Base-by-base conservation (phyloP, 2,329 filamentous ascomycete species). In the Karstenula rhodostoma region DNA sequence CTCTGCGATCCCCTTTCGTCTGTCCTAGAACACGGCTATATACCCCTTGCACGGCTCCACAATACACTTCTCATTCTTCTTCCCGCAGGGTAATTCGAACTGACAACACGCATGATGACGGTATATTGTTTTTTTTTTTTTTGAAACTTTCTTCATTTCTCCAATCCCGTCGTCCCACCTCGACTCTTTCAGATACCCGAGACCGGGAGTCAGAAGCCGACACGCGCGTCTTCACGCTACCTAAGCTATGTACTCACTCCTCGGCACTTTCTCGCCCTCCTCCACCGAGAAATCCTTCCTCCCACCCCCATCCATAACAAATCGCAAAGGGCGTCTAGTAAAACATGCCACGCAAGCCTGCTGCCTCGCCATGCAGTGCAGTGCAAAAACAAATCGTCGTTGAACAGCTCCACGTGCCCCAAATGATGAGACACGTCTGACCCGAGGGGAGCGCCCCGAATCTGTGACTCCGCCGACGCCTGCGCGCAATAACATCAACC, bases 331-430 rank as follows among this genome's bases (percentile, higher is more conserved):
- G 52, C 43, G 23, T 63, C 61, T 63, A 60, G 46, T 61, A 62
- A 62, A 52, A 64, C 58, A 61, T 19, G 58, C 56, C 59, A 50
- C 48, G 58, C 58, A 64, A 56, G 59, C 23, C 37, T 55, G 56
- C 32, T n/a, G 1, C 40, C 19, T 13, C 12, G 32, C n/a, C 42
- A 35, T 57, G 35, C 43, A 29, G 19, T 25, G 32, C n/a, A 25
- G n/a, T n/a, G 52, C 46, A 29, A 9, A 53, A 54, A 58, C 3
- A 37, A 33, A 37, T 23, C 8, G 37, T 10, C 19, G 5, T 19
- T 13, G 17, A 8, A 47, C 23, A 47, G 44, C 44, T 13, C 12
- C 23, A 2, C 23, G 13, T 9, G 22, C n/a, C n/a, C 13, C 42
- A 13, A 35, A 35, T 35, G 33, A 9, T 35, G 33, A 5, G 15